Evolutionary conservation across 2,329 filamentous ascomycete species (phyloP), one percentile per base, ranked within the genome.

Genomic region (Lasiodiplodia hormozganensis): DNA sequence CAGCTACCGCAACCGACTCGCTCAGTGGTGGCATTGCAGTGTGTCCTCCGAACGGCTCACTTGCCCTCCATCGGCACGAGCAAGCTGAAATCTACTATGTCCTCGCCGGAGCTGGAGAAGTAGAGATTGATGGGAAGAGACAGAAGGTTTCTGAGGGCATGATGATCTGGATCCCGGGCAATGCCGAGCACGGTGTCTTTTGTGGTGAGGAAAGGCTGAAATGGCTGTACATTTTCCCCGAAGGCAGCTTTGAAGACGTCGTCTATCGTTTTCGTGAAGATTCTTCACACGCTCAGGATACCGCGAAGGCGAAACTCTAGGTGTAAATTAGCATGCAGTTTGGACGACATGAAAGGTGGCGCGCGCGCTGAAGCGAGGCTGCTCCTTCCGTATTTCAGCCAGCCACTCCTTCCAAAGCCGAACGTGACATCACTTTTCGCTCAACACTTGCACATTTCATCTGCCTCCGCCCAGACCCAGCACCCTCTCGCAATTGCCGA

Each of bases 61-160:
- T 82, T 7, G 77, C 76, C 52, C 69, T 70, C 1, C 82, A 84
- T 70, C 75, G 79, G 0, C 82, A 84, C 65, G 52, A 69, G 4
- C 82, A 84, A 47, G 78, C 82, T 0, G 82, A 84, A 71, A 75
- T 84, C 1, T 84, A 84, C 64, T 74, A 83, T 65, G 73, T 84
- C 21, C 73, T 79, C 0, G 70, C 76, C 0, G 82, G 82, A 0
- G 72, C 69, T 0, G 82, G 79, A 0, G 71, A 79, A 8, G 74
- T 83, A 2, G 75, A 71, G 0, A 77, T 84, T 18, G 78, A 83
- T 56, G 80, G 78, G 3, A 62, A 71, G 7, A 73, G 77, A 25
- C 70, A 78, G 62, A 65, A 60, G 1, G 78, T 84, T 0, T 54
- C 65, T 14, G 74, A 73, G 31, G 82, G 80, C 4, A 75, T 72